Conservation (phyloP, 2,329 filamentous ascomycete species). For the Trichoderma oligosporum region DNA sequence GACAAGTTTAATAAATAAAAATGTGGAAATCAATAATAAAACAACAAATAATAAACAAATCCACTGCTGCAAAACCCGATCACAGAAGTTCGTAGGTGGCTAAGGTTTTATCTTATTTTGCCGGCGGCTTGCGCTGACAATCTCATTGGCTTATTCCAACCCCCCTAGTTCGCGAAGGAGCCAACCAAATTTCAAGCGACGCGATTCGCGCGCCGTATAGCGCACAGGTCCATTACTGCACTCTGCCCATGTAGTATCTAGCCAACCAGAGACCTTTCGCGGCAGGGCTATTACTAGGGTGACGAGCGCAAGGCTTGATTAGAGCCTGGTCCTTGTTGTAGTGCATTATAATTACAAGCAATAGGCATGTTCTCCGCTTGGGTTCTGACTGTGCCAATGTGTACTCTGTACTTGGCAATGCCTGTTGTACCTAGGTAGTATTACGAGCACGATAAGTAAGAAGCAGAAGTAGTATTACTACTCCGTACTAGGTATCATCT, state of each 20-base stretch:
- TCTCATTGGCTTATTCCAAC: conserved; percentile 15
- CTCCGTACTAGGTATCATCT: background rate
- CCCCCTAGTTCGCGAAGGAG: conserved; percentile 10
- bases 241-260: background rate
- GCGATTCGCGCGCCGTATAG: conserved; percentile 10
- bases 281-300: conserved; percentile 1
- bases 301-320: conserved; percentile 12
- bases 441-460: background rate
- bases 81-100: background rate
- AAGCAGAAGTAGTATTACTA: too few species aligned
- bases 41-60: background rate
- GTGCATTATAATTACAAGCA: too few species aligned
- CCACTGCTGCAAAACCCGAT: background rate
- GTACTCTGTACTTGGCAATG: too few species aligned
- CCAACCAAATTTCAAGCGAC: background rate
- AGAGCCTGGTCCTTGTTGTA: background rate
- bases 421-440: background rate
- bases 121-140: conserved; percentile 3
- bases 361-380: conserved; percentile 11
- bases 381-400: background rate
- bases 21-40: background rate
- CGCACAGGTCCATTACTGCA: conserved; percentile 8
- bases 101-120: background rate
- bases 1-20: background rate
- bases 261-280: background rate